phyloP scores from a whole-genome alignment of 257 asterid genomes.

The Schizonepeta tenuifolia region DNA sequence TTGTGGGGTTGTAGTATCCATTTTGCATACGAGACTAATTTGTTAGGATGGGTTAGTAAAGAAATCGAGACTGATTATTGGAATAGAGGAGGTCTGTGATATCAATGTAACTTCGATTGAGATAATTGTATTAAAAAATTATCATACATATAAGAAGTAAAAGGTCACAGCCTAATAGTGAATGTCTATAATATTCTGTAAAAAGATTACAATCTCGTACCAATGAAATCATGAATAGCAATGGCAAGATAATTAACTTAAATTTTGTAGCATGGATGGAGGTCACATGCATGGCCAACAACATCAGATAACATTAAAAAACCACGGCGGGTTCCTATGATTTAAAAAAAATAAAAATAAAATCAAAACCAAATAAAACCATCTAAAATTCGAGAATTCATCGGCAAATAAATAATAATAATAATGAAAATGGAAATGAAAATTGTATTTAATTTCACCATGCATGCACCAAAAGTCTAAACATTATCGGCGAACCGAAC shows the following conservation, averaged over 20 bases:
- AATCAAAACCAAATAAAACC: background rate
- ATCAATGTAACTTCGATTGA: too few species aligned
- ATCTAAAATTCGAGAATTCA: background rate
- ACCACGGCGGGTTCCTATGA: too few species aligned
- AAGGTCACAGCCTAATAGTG: background rate
- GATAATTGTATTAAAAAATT: too few species aligned
- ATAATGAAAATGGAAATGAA: background rate
- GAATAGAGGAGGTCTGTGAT: too few species aligned
- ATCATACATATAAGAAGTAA: too few species aligned
- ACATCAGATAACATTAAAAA: background rate
- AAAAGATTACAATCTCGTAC: background rate
- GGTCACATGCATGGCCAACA: background rate
- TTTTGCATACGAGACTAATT: too few species aligned
- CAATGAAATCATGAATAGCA: background rate
- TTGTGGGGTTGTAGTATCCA: too few species aligned
- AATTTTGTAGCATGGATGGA: background rate
- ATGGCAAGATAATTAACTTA: background rate
- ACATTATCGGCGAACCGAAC: slow-evolving; percentile 57
- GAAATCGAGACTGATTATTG: too few species aligned
- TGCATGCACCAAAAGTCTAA: slow-evolving; percentile 32
- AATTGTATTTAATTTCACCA: background rate
- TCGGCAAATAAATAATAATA: background rate
- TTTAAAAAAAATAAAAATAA: too few species aligned
- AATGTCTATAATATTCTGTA: background rate
- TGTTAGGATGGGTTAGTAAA: too few species aligned